Evolutionary conservation across 1,284 basidiomycete species (phyloP).

Genomic region (Rhodotorula sp.): DNA sequence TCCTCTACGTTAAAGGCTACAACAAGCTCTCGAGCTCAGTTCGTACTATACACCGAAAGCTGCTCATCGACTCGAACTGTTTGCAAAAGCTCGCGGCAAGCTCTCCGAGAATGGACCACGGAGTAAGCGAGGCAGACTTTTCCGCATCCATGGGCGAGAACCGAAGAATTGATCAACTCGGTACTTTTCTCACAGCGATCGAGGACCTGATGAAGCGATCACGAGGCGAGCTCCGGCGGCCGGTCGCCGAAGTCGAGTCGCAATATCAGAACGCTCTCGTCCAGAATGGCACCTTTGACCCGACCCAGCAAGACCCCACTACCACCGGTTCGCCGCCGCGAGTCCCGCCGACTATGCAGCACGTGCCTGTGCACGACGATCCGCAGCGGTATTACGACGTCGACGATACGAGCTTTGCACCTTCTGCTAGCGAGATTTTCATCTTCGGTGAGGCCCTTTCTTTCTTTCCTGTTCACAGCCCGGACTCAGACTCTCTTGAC

Average conservation of each 20-base stretch:
- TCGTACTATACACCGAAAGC: conserved; percentile 37
- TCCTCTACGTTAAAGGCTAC: conserved; percentile 10
- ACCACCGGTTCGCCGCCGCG: not conserved
- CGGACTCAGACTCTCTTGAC: too few relatives aligned
- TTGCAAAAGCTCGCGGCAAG: conserved; percentile 9
- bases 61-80: conserved; percentile 14
- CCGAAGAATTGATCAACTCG: not conserved
- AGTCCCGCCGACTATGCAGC: not conserved
- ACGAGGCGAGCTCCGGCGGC: not conserved
- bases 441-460: conserved; percentile 19
- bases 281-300: not conserved
- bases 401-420: not conserved
- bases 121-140: not conserved
- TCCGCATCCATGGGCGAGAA: not conserved
- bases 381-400: not conserved
- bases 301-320: conserved; percentile 1
- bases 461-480: too few relatives aligned
- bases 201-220: not conserved
- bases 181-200: not conserved
- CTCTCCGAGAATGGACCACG: not conserved
- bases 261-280: not conserved
- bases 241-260: not conserved
- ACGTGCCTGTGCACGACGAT: not conserved
- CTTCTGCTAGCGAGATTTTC: conserved; percentile 7
- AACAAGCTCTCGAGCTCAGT: conserved; percentile 28